Evolutionary conservation across 2,329 filamentous ascomycete genomes (phyloP).

Genomic region (Didymella sp.): DNA sequence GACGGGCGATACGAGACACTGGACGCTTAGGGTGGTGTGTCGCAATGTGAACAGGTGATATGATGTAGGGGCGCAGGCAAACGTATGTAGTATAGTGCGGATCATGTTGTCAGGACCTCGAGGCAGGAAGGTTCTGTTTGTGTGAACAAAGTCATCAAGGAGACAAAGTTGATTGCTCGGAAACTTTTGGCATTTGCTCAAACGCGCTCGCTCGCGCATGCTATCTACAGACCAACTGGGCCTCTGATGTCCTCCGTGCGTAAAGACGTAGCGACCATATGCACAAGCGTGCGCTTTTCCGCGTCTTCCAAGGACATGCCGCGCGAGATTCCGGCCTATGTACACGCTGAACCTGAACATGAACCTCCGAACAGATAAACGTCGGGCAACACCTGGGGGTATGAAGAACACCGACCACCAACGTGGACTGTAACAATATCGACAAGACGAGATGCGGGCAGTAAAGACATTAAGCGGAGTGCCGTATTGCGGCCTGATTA

Average conservation of each 20-base stretch:
- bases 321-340: background rate
- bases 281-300: background rate
- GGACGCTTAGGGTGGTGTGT: too few relatives aligned
- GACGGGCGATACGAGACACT: too few relatives aligned
- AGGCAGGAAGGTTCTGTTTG: too few relatives aligned
- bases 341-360: constrained; percentile 1
- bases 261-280: constrained; percentile 4
- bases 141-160: too few relatives aligned
- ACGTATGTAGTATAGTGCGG: too few relatives aligned
- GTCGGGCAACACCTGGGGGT: constrained; percentile 13
- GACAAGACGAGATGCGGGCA: constrained; percentile 11
- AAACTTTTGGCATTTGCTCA: constrained; percentile 24
- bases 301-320: background rate
- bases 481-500: constrained; percentile 12
- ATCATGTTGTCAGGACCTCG: too few relatives aligned
- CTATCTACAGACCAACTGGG: constrained; percentile 10
- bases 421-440: constrained; percentile 1
- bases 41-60: too few relatives aligned
- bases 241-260: background rate
- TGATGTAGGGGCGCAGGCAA: too few relatives aligned
- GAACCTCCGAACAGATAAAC: background rate
- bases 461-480: constrained; percentile 13
- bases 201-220: background rate
- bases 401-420: constrained; percentile 5
- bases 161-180: too few relatives aligned